These are phyloP conservation scores for Tulasnella sp. DNA, from an alignment of 768 basidiomycete genomes.

Conservation along the genomic window DNA sequence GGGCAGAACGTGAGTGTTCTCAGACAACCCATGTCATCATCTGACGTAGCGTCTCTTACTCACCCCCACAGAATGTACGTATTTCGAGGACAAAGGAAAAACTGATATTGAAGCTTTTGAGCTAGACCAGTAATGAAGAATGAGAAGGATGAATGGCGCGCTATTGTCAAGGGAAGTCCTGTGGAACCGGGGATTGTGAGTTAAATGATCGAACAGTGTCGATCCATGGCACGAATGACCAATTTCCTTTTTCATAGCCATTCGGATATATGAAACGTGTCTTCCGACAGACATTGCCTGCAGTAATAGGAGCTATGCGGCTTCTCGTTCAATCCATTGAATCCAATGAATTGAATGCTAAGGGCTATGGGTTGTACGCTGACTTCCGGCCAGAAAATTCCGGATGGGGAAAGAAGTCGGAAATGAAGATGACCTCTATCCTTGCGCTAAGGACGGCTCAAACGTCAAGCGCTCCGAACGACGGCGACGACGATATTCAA, in stretches of 20 bases:
- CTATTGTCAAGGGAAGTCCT: slow-evolving; percentile 56
- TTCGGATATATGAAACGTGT: slow-evolving; percentile 73
- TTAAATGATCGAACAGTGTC: neutral
- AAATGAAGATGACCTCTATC: slow-evolving; percentile 57
- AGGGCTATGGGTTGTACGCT: slow-evolving; percentile 69
- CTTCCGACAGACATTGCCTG: slow-evolving; percentile 65
- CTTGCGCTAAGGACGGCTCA: slow-evolving; percentile 33
- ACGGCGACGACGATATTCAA: too few species aligned
- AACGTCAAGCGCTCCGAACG: neutral
- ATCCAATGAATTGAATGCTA: slow-evolving; percentile 39
- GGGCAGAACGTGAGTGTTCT: slow-evolving; percentile 41
- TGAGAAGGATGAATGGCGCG: slow-evolving; percentile 63
- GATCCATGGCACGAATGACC: neutral
- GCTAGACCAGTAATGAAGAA: slow-evolving; percentile 68
- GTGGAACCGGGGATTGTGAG: slow-evolving; percentile 43
- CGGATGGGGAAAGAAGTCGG: slow-evolving; percentile 74
- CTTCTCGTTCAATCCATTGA: slow-evolving; percentile 49
- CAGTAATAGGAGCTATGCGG: slow-evolving; percentile 63
- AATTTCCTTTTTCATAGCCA: slow-evolving; percentile 30
- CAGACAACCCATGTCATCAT: too few species aligned
- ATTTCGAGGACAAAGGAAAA: neutral
- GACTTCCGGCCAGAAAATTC: slow-evolving; percentile 74
- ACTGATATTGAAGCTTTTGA: slow-evolving; percentile 11
- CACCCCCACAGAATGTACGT: slow-evolving; percentile 31
- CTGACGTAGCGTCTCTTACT: neutral